A percentile compares a stretch with the other conserved stretches of the same genome.
phyloP scores from a whole-genome alignment of 202 grass and related monocot genomes.

The Musa balbisiana region DNA sequence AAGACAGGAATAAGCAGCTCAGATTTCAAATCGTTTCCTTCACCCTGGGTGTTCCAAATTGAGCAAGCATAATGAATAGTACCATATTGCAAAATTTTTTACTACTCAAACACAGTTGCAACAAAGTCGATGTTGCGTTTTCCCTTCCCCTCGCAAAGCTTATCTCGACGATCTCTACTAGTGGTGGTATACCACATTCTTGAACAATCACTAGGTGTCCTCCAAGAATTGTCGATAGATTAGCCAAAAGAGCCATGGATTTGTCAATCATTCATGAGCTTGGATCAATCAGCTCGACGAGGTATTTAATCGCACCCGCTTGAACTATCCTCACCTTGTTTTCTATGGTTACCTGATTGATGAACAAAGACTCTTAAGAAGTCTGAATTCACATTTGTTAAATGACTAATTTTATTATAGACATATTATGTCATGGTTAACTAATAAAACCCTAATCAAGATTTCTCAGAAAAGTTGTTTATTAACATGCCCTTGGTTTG shows the following conservation, averaged over 20 bases:
- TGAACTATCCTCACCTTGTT: too few species aligned
- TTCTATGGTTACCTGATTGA: too few species aligned
- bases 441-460: too few species aligned
- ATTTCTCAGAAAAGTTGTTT: too few species aligned
- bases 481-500: too few species aligned
- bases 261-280: too few species aligned
- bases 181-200: constrained; percentile 36
- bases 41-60: constrained; percentile 43
- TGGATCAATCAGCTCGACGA: too few species aligned
- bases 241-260: constrained; percentile 14
- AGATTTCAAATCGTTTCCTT: constrained; percentile 36
- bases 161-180: constrained; percentile 39
- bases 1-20: background rate
- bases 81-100: constrained; percentile 39
- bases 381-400: too few species aligned
- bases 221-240: constrained; percentile 22
- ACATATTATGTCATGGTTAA: too few species aligned
- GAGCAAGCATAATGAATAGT: constrained; percentile 40
- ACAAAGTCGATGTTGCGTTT: constrained; percentile 40
- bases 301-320: too few species aligned
- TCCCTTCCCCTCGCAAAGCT: constrained; percentile 43
- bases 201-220: constrained; percentile 14
- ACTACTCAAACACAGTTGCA: constrained; percentile 30
- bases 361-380: too few species aligned
- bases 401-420: too few species aligned